Evolutionary conservation across 2,329 filamentous ascomycete genomes (phyloP), one percentile per base, ranked within the genome.

Genomic region (Shiraia bambusicola): DNA sequence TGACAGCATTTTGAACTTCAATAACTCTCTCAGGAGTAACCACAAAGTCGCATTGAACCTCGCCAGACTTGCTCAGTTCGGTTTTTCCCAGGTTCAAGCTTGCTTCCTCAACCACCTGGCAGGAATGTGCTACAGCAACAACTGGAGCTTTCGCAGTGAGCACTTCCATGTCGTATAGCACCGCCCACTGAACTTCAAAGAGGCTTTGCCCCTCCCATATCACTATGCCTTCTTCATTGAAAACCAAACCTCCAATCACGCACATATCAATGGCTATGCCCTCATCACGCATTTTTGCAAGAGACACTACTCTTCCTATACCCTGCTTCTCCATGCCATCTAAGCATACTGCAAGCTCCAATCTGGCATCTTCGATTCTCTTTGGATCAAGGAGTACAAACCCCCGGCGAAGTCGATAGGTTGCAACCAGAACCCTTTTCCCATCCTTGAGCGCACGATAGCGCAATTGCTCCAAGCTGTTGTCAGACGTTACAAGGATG

Each of bases 131-230:
- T 5, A 74, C 40, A 5, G 64, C 66, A 2, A 68, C 54, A 2
- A 67, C 66, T 0, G 56, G 52, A 4, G 63, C 62, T 2, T 47
- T 32, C 5, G 34, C 11, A 4, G 37, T 39, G 6, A 73, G 54
- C 9, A 65, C 47, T 4, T 63, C 59, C 10, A 69, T 48, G 13
- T 65, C 59, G 17, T 57, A 61, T 17, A 74, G 51, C 52, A 75
- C 65, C 1, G 57, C 69, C 70, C 69, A 75, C 41, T 72, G 71
- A 6, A 74, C 58, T 33, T 74, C 71, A 31, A 74, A 74, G 31
- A 69, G 63, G 9, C 69, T 64, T 32, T 67, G 62, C 1, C 70
- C 71, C 43, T 72, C 71, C 27, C 69, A 70, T 17, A 74, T 61
- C 6, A 69, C 51, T 4, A 72, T 53, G 0, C 72, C 72, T n/a